These are phyloP conservation scores for Auricularia cornea DNA, from an alignment of 768 basidiomycete genomes.

Conservation along the genomic window DNA sequence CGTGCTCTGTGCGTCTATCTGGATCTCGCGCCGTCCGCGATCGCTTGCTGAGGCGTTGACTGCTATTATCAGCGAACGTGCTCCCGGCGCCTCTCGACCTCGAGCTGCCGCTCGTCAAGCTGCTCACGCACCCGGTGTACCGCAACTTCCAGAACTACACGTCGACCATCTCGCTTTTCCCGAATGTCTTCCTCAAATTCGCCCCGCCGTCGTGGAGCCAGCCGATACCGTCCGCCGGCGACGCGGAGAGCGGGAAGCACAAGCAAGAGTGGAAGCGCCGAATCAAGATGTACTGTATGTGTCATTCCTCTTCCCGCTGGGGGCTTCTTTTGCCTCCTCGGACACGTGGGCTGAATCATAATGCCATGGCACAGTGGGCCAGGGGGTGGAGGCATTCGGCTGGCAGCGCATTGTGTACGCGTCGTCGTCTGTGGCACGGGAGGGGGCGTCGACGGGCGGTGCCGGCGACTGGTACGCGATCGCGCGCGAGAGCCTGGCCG, in stretches of 20 bases:
- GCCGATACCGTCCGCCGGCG: slow-evolving; percentile 27
- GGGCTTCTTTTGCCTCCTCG: neutral
- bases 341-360: slow-evolving; percentile 31
- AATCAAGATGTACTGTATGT: slow-evolving; percentile 82
- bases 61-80: slow-evolving; percentile 49
- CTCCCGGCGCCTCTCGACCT: slow-evolving; percentile 73
- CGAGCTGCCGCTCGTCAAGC: slow-evolving; percentile 61
- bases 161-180: slow-evolving; percentile 65
- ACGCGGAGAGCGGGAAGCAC: slow-evolving; percentile 29
- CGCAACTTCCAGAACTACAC: slow-evolving; percentile 62
- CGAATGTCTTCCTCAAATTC: slow-evolving; percentile 65
- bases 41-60: slow-evolving; percentile 4
- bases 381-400: slow-evolving; percentile 79
- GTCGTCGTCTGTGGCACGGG: slow-evolving; percentile 54
- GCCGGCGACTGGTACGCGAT: slow-evolving; percentile 74
- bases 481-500: slow-evolving; percentile 68
- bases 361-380: slow-evolving; percentile 53
- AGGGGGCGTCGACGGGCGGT: slow-evolving; percentile 37
- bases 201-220: slow-evolving; percentile 69
- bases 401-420: slow-evolving; percentile 78
- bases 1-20: slow-evolving; percentile 49
- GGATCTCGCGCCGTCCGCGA: neutral
- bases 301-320: neutral
- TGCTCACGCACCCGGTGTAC: slow-evolving; percentile 73
- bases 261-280: slow-evolving; percentile 54